Percentiles rank a stretch among this genome's conserved stretches.
Conservation (phyloP, 371 early-diverging fungal genomes). For the Saksenaea oblongispora region DNA sequence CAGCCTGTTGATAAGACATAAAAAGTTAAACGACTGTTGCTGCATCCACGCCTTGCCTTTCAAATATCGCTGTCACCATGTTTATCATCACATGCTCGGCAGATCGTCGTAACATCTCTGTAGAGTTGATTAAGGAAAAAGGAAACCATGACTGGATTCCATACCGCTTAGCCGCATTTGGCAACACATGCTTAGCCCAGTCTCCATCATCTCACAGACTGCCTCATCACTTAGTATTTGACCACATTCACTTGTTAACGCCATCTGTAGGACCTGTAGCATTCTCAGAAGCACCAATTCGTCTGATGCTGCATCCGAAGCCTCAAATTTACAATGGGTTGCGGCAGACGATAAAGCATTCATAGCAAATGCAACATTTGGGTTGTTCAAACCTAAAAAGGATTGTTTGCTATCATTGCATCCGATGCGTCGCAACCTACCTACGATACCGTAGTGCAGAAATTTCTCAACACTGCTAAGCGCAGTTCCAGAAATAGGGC, state of each 20-base stretch:
- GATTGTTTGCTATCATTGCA: neutral
- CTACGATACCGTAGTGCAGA: constrained; percentile 81
- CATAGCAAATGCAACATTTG: constrained; percentile 70
- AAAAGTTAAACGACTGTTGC: neutral
- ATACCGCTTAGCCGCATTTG: constrained; percentile 89
- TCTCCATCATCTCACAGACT: constrained; percentile 96
- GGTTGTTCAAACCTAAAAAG: constrained; percentile 62
- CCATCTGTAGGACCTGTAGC: constrained; percentile 77
- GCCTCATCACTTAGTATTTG: constrained; percentile 83
- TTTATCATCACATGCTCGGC: constrained; percentile 83
- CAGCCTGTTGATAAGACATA: constrained; percentile 25
- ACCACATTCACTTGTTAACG: constrained; percentile 68
- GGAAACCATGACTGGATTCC: constrained; percentile 9
- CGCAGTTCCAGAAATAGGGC: constrained; percentile 92
- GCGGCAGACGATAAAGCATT: constrained; percentile 77
- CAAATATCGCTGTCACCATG: constrained; percentile 74
- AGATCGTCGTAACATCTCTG: constrained; percentile 77
- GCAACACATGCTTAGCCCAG: constrained; percentile 94
- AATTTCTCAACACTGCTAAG: constrained; percentile 89
- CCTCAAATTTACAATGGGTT: constrained; percentile 94
- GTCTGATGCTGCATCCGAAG: constrained; percentile 89
- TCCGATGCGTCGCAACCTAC: constrained; percentile 43
- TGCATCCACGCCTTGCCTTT: constrained; percentile 42
- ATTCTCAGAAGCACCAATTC: constrained; percentile 92
- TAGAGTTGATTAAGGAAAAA: neutral